Evolutionary conservation across 75 land plant genomes (phyloP), one percentile per base, ranked within the genome.

Genomic region (Pinus tabuliformis): DNA sequence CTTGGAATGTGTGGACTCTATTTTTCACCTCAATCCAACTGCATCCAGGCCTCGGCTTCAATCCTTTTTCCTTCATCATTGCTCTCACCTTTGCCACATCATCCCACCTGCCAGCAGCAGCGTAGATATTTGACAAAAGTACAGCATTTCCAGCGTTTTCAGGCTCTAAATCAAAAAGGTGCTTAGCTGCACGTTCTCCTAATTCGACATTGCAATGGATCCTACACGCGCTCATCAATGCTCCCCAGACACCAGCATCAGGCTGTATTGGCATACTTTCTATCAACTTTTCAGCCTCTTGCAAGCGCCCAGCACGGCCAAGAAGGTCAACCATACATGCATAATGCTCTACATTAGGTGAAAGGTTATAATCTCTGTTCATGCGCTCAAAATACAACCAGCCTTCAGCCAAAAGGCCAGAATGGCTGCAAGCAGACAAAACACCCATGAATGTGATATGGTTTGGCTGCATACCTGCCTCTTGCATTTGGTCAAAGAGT

Each of bases 381-480:
- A 91, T 84, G 37, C 45, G 70, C 12, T 86, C 18, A 65, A 89
- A 89, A 17, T 89, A 62, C n/a, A 75, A 62, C 59, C 81, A 57
- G 13, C 89, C 93, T 82, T 88, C 79, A 58, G 70, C 52, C 39
- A 87, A 82, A 77, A 90, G 61, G 24, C 91, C 86, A 15, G 91
- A 81, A 56, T 90, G 91, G 76, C 91, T 91, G 76, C 96, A 93
- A 14, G 90, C 96, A 24, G 88, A 85, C 80, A 93, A 86, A 14
- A 89, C 33, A 36, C 87, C 83, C 61, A 84, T 82, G 61, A 93
- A 89, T 60, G 93, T 93, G 20, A 93, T 75, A 14, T 77, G 81
- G 78, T 87, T 89, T 58, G 93, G 93, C 36, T 75, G 78, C n/a
- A 84, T 33, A 58, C 75, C 83, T 58, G 73, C 79, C 15, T 81